Evolutionary conservation across 1,284 basidiomycete genomes (phyloP).

Genomic region (Rhodotorula sp.): DNA sequence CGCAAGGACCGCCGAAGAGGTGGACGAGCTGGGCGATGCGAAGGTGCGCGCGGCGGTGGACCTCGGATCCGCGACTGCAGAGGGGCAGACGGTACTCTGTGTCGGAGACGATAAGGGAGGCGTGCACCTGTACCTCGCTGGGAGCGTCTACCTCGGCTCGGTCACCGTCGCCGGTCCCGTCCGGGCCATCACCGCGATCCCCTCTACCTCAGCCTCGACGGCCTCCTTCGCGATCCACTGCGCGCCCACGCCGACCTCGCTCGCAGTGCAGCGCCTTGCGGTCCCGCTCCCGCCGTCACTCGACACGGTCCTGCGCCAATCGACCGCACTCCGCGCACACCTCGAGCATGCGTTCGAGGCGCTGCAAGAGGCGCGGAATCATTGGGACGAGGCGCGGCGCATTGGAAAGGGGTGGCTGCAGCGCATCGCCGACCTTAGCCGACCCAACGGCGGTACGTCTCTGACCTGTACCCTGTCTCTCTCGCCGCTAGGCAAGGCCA

Average conservation of each 20-base stretch:
- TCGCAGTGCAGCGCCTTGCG: neutral
- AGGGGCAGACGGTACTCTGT: constrained; percentile 6
- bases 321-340: constrained; percentile 10
- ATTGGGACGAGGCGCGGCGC: constrained; percentile 38
- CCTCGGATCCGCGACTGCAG: neutral
- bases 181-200: neutral
- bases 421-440: constrained; percentile 22
- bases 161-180: neutral
- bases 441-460: constrained; percentile 29
- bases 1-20: neutral
- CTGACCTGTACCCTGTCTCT: too few relatives aligned
- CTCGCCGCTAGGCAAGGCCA: neutral
- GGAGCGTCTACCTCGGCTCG: constrained; percentile 25
- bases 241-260: neutral
- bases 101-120: constrained; percentile 19
- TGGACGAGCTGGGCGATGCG: constrained; percentile 1
- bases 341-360: constrained; percentile 33
- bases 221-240: neutral
- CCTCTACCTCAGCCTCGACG: neutral
- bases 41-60: constrained; percentile 4
- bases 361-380: constrained; percentile 25
- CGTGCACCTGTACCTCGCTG: constrained; percentile 26
- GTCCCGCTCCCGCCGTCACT: constrained; percentile 21
- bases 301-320: constrained; percentile 11
- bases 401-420: constrained; percentile 39